These are phyloP conservation scores for Hanseniaspora clermontiae DNA, from an alignment of 805 yeast species.

Conservation along the genomic window DNA sequence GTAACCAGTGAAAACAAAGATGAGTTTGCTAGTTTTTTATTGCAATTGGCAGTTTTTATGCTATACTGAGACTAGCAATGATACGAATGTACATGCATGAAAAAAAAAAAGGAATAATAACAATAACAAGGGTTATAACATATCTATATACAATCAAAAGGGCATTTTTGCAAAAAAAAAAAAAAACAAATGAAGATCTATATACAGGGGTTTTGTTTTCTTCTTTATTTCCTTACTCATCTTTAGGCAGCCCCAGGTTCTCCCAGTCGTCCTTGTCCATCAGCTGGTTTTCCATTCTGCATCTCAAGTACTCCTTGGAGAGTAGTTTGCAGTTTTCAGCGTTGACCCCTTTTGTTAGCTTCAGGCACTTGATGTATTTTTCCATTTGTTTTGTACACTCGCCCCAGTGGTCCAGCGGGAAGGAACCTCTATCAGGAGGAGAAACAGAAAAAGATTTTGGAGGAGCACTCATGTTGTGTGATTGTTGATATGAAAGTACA, in stretches of 20 bases:
- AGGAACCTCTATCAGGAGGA: conserved; percentile 94
- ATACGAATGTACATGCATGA: no score
- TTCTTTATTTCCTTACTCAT: conserved; percentile 17
- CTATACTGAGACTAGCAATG: no score
- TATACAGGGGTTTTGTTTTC: background rate
- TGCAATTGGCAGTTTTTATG: no score
- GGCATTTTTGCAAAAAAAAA: no score
- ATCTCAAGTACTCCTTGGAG: conserved; percentile 69
- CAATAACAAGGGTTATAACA: no score
- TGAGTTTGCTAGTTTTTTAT: no score
- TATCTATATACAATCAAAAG: no score
- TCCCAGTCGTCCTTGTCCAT: conserved; percentile 51
- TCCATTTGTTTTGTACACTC: conserved; percentile 73
- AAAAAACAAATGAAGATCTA: no score
- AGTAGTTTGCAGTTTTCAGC: conserved; percentile 81
- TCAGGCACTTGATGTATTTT: conserved; percentile 65
- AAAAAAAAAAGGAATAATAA: no score
- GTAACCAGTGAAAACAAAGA: no score
- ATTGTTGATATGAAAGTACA: background rate
- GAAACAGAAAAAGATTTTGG: conserved; percentile 51
- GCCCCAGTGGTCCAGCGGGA: conserved; percentile 79
- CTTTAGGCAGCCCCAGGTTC: conserved; percentile 49
- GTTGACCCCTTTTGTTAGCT: conserved; percentile 64
- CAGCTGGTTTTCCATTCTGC: conserved; percentile 73
- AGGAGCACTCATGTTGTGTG: conserved; percentile 9